Base-by-base conservation (phyloP, 768 basidiomycete species). In the Lactarius hengduanensis region DNA sequence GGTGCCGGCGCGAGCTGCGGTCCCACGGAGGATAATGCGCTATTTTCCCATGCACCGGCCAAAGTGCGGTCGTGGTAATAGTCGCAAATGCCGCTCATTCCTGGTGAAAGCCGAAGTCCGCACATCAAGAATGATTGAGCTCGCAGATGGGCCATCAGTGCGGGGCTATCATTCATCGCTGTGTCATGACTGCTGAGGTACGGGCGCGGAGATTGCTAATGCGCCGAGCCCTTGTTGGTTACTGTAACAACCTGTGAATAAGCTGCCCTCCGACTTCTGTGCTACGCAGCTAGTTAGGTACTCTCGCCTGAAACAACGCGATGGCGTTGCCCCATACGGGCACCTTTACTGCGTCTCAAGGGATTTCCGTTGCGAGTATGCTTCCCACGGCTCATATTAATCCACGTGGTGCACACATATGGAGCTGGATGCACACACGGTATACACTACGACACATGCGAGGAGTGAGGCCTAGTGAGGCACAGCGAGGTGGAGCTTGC, bases 81-180 rank as follows among this genome's bases (percentile, higher is more conserved):
- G n/a, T 41, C 26, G 15, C 28, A n/a, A n/a, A 22, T 28, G 53
- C 22, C 64, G 41, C 59, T 38, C 53, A 41, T 38, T 45, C 41
- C 18, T 16, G 40, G 34, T 36, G 34, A 60, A 61, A 26, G 41
- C 64, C 64, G 64, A 57, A 65, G 26, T 45, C 40, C 43, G 22
- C 20, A 57, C 59, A 40, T 57, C 59, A 61, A 61, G 36, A 53
- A 22, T 28, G 22, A 56, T 38, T 38, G 18, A 13, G 7, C 20
- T 32, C 10, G 20, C 34, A 59, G 66, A 63, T 63, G 30, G 62
- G 66, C 55, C 41, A 67, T 67, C 66, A 50, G 36, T 54, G 43
- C 62, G 62, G 53, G 41, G 20, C 55, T 61, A 60, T 26, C 38
- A 57, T 30, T 40, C 58, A 8, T 59, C 4, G 34, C 34, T 41